Evolutionary conservation across 768 basidiomycete genomes (phyloP).

Genomic region (Russula sp.): DNA sequence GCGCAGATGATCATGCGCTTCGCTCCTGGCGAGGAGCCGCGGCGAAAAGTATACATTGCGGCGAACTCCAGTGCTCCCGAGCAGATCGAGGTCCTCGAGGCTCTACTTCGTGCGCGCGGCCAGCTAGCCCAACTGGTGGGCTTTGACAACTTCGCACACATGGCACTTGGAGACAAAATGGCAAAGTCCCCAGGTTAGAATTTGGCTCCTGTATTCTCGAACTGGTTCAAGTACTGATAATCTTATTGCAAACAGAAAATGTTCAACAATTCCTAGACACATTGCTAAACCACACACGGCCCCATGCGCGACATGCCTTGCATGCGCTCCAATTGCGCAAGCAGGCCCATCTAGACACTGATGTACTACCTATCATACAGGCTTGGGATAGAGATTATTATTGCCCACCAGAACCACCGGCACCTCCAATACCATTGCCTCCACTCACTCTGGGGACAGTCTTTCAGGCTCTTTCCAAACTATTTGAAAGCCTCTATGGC

Average conservation of each 20-base stretch:
- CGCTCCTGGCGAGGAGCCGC: constrained; percentile 75
- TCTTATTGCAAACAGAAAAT: constrained; percentile 48
- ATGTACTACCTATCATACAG: constrained; percentile 58
- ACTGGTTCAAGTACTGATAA: background rate
- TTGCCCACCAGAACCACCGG: constrained; percentile 69
- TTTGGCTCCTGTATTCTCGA: background rate
- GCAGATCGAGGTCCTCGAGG: constrained; percentile 72
- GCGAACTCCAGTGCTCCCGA: constrained; percentile 66
- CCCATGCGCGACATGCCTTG: constrained; percentile 70
- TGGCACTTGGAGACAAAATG: constrained; percentile 93
- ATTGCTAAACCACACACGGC: constrained; percentile 70
- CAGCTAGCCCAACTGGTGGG: constrained; percentile 83
- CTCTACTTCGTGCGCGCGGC: constrained; percentile 65
- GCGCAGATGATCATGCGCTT: constrained; percentile 92
- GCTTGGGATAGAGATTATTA: constrained; percentile 99
- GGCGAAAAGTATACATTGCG: constrained; percentile 77
- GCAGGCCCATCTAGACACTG: constrained; percentile 57
- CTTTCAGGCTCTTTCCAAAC: constrained; percentile 82
- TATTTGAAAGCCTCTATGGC: constrained; percentile 85
- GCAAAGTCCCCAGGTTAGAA: constrained; percentile 80
- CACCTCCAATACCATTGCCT: constrained; percentile 65
- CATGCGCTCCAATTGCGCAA: constrained; percentile 61
- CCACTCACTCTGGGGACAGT: constrained; percentile 83
- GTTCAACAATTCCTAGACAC: constrained; percentile 81
- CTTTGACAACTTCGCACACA: constrained; percentile 75